Percentiles rank a stretch among this genome's conserved stretches.
Conservation (phyloP, 768 basidiomycete genomes). For the Pulveroboletus sp. region DNA sequence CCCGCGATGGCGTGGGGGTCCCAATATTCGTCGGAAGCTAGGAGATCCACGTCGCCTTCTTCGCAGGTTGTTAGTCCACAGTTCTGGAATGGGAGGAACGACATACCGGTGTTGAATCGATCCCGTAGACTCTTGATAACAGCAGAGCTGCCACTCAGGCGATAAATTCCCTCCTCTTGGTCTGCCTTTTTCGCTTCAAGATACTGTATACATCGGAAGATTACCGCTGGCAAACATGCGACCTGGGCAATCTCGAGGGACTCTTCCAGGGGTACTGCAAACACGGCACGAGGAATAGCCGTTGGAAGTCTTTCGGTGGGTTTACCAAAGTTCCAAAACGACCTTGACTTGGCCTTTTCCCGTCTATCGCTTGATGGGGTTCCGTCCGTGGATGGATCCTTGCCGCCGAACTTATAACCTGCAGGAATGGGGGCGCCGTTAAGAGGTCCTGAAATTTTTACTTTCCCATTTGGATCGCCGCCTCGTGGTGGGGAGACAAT, state of each 20-base stretch:
- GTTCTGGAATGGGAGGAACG: background rate
- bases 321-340: conserved; percentile 90
- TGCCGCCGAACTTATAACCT: conserved; percentile 87
- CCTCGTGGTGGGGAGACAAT: conserved; percentile 45
- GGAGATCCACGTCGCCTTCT: conserved; percentile 96
- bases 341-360: conserved; percentile 88
- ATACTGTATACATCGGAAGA: conserved; percentile 94
- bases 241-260: conserved; percentile 86
- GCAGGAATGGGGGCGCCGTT: conserved; percentile 81
- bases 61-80: conserved; percentile 10
- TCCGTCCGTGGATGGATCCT: conserved; percentile 51
- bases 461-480: conserved; percentile 56
- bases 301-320: conserved; percentile 43
- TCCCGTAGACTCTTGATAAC: conserved; percentile 94
- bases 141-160: conserved; percentile 89
- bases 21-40: conserved; percentile 88
- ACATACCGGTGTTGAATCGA: conserved; percentile 83
- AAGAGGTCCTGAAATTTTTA: conserved; percentile 87
- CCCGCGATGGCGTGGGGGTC: conserved; percentile 98
- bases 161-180: conserved; percentile 96
- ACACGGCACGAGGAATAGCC: conserved; percentile 67
- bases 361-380: conserved; percentile 60
- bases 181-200: conserved; percentile 92
- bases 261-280: conserved; percentile 84
- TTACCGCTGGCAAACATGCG: conserved; percentile 87